phyloP scores from a whole-genome alignment of 2,329 filamentous ascomycete genomes.

The Phialophora tarda region DNA sequence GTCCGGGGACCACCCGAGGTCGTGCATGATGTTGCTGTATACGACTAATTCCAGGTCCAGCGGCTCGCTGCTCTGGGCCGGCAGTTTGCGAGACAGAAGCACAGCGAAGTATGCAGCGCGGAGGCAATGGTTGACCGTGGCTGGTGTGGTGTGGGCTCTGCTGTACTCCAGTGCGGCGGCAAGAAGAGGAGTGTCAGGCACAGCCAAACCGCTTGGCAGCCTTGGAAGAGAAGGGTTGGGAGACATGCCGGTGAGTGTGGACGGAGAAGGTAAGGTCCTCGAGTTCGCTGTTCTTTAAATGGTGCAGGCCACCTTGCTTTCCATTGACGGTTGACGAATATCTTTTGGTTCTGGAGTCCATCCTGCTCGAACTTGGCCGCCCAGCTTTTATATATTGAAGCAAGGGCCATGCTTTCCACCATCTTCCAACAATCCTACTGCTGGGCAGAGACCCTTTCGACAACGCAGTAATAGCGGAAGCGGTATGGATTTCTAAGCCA shows the following conservation, averaged over 20 bases:
- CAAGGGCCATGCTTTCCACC: too few species aligned
- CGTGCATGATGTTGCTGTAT: slow-evolving; percentile 36
- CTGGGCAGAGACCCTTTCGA: too few species aligned
- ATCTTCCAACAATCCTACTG: too few species aligned
- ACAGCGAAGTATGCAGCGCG: slow-evolving; percentile 45
- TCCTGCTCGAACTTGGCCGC: too few species aligned
- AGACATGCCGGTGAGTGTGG: neutral
- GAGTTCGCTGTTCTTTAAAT: neutral
- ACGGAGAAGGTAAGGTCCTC: neutral
- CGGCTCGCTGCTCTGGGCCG: slow-evolving; percentile 11
- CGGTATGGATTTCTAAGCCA: too few species aligned
- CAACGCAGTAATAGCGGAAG: too few species aligned
- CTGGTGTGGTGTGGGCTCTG: slow-evolving; percentile 24
- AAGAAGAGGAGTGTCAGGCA: slow-evolving; percentile 25
- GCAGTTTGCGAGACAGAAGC: slow-evolving; percentile 44
- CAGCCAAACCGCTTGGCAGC: neutral
- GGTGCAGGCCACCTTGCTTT: too few species aligned
- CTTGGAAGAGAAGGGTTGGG: neutral
- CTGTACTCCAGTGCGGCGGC: slow-evolving; percentile 21
- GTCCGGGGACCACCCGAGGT: slow-evolving; percentile 48
- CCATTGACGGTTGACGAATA: too few species aligned
- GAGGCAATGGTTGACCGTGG: slow-evolving; percentile 32
- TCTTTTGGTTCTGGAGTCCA: too few species aligned
- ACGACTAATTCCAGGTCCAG: slow-evolving; percentile 41
- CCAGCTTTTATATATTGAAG: too few species aligned